A percentile compares a stretch with the other conserved stretches of the same genome.
These are phyloP conservation scores for Calonectria pseudoreteaudii DNA, from an alignment of 2,329 filamentous ascomycete species.

Conservation along the genomic window DNA sequence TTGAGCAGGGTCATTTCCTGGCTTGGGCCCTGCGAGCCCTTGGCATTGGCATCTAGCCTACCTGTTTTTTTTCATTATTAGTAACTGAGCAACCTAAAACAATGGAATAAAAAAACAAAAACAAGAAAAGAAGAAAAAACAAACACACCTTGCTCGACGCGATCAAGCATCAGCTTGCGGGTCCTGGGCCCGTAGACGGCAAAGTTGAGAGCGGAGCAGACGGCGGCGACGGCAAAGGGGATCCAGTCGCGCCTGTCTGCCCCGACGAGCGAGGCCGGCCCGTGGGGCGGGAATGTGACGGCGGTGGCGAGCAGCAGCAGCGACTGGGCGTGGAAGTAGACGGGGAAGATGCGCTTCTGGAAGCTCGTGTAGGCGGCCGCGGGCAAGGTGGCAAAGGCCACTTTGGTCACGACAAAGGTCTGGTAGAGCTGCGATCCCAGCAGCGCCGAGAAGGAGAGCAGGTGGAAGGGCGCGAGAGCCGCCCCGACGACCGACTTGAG, in stretches of 20 bases:
- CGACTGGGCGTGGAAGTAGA: conserved; percentile 54
- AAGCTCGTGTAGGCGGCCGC: conserved; percentile 50
- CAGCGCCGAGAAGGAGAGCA: conserved; percentile 53
- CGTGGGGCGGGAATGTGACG: conserved; percentile 48
- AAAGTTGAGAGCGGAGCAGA: conserved; percentile 49
- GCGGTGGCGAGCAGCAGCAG: conserved; percentile 49
- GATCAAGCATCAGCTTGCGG: conserved; percentile 40
- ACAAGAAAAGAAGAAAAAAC: no score
- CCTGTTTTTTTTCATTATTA: no score
- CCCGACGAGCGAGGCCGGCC: conserved; percentile 44
- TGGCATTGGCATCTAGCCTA: conserved; percentile 17
- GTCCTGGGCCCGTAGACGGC: conserved; percentile 53
- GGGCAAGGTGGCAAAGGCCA: conserved; percentile 49
- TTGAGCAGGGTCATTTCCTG: conserved; percentile 36
- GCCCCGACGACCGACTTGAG: conserved; percentile 20
- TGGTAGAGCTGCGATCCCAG: conserved; percentile 56
- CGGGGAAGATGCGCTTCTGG: conserved; percentile 55
- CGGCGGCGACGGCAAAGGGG: conserved; percentile 48
- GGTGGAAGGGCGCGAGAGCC: conserved; percentile 50
- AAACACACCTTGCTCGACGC: conserved; percentile 38
- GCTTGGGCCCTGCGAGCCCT: conserved; percentile 25
- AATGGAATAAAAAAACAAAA: no score
- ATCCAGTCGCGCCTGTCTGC: conserved; percentile 48
- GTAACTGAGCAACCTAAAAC: no score
- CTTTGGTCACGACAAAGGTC: conserved; percentile 52